Percentiles rank a stretch among this genome's conserved stretches.
phyloP scores from a whole-genome alignment of 108 stramenopile genomes.

The Nitzschia sp. region DNA sequence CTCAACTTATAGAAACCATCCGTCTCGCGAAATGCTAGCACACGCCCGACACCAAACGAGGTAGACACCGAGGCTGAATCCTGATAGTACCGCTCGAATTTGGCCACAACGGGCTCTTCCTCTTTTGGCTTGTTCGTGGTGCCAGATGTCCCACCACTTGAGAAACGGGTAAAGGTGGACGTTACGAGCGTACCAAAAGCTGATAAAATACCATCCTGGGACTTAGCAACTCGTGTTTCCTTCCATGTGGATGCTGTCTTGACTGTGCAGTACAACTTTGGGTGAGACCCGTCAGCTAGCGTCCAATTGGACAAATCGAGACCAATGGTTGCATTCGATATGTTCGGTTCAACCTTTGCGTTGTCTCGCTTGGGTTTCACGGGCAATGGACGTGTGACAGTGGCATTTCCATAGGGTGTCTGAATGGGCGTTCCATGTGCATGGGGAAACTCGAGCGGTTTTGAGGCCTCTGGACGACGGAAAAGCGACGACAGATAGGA shows the following conservation, averaged over 20 bases:
- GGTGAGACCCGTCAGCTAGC: conserved; percentile 69
- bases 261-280: conserved; percentile 73
- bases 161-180: conserved; percentile 24
- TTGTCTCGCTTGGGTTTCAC: conserved; percentile 16
- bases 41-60: conserved; percentile 73
- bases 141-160: background rate
- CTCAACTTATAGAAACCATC: conserved; percentile 82
- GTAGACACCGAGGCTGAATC: conserved; percentile 82
- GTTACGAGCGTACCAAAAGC: conserved; percentile 67
- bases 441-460: conserved; percentile 57
- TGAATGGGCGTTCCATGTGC: conserved; percentile 54
- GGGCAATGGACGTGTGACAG: conserved; percentile 48
- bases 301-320: conserved; percentile 69
- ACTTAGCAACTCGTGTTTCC: conserved; percentile 35
- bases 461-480: conserved; percentile 32
- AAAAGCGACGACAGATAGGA: conserved; percentile 59
- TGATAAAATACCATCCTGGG: conserved; percentile 62
- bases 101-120: conserved; percentile 14
- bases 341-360: conserved; percentile 15
- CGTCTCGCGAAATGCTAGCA: conserved; percentile 55
- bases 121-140: conserved; percentile 17
- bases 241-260: conserved; percentile 74
- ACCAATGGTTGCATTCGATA: conserved; percentile 45
- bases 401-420: conserved; percentile 77
- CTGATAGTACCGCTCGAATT: conserved; percentile 73